Evolutionary conservation across 2,329 filamentous ascomycete species (phyloP), one percentile per base, ranked within the genome.

Genomic region (Stagonosporopsis tanaceti): DNA sequence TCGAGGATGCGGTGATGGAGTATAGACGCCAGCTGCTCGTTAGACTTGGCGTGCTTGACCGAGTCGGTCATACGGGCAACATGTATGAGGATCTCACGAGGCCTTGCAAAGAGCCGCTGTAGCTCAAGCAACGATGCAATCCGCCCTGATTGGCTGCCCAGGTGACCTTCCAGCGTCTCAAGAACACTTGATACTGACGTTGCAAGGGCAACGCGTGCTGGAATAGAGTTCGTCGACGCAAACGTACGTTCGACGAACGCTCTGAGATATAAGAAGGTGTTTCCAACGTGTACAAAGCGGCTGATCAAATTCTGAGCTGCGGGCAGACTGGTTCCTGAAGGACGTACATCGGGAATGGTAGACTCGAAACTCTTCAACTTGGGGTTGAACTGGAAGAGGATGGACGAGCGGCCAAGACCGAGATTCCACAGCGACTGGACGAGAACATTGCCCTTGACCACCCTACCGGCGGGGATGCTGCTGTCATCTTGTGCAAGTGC

Each of bases 381-480:
- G 2, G 80, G 71, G 47, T 88, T 79, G 81, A 86, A 92, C 0
- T 76, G 70, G 72, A 92, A 95, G 32, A 95, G 83, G 1, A 89
- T 80, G 0, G 91, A 93, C 37, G 87, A 88, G 45, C 90, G 83
- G 0, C 91, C 91, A 6, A 93, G 82, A 0, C 87, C 85, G 1
- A 94, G 78, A 12, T 87, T 84, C 59, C 89, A 79, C 0, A 94
- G 77, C 11, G 87, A 88, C 17, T 75, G 68, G 2, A 82, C 59
- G 4, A 78, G 66, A 2, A 76, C 63, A 41, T 77, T 65, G 15
- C 69, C 67, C 17, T 75, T 75, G 2, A 82, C 40, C 5, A 81
- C 66, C 27, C 72, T 72, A 14, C 72, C 73, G 35, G 81, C 42
- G 63, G 70, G 30, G 79, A 65, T 37, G 64, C 64, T 32, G 81